Base-by-base conservation (phyloP, 2,329 filamentous ascomycete species). In the Botrytis aclada region DNA sequence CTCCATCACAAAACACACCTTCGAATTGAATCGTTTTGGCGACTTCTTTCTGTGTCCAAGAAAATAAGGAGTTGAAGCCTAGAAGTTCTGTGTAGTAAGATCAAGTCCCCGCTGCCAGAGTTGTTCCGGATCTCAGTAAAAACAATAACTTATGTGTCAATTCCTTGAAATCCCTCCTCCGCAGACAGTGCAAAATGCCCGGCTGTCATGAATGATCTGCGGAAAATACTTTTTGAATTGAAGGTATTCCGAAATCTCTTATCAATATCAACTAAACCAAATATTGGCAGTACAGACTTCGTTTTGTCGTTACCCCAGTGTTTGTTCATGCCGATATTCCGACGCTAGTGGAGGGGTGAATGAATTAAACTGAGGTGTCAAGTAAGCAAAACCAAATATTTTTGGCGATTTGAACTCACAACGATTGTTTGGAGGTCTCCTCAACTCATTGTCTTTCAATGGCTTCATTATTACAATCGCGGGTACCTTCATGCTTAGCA, bases 401-500 rank as follows among this genome's bases (percentile, higher is more conserved):
- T 71, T 71, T 69, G 65, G 47, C 47, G 65, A 69, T 56, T 56
- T 32, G 65, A 16, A 56, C 47, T 56, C n/a, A 18, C n/a, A 41
- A 41, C n/a, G 37, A 69, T 56, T 43, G 25, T 56, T 69, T 56
- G 47, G 20, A 56, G 37, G 29, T 29, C 29, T 5, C 3, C 34
- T 69, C 65, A 58, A 56, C n/a, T 43, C 65, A 41, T 41, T 69
- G 47, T 58, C 47, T 69, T 25, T 64, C 75, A 76, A 80, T 80
- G 79, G 76, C 75, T 67, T 79, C 78, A 62, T 76, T 75, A 63
- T 62, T 80, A 54, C 47, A 78, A 3, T 75, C 75, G 22, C 76
- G 75, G 74, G 74, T 72, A 60, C 79, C 79, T 1, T 77, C 79
- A 75, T 80, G 79, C 66, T 51, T 79, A 47, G 77, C 77, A 39